phyloP scores from a whole-genome alignment of 768 basidiomycete species.

The Phaffia tasmanica region DNA sequence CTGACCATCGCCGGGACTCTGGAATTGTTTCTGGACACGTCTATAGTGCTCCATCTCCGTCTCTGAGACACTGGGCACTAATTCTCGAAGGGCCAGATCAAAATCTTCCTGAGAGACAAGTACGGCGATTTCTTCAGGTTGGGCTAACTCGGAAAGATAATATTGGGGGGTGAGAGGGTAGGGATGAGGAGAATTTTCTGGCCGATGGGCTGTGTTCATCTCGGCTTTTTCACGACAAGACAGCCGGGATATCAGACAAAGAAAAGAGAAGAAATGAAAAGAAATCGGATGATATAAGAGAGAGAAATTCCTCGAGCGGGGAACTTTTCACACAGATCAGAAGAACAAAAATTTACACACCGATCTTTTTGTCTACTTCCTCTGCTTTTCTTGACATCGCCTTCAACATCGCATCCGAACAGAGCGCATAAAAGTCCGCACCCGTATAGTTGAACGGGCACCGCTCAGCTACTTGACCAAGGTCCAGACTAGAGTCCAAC shows the following conservation, averaged over 20 bases:
- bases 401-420: conserved; percentile 89
- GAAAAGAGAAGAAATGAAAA: neutral
- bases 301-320: conserved; percentile 17
- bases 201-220: conserved; percentile 44
- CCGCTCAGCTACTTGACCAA: conserved; percentile 47
- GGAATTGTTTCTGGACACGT: conserved; percentile 13
- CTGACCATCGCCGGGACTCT: neutral
- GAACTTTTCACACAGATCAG: conserved; percentile 1
- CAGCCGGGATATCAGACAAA: neutral
- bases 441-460: conserved; percentile 94
- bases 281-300: conserved; percentile 27
- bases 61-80: conserved; percentile 34
- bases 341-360: conserved; percentile 38
- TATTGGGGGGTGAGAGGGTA: conserved; percentile 75
- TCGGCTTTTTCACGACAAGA: conserved; percentile 29
- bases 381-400: conserved; percentile 84
- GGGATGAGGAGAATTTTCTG: conserved; percentile 40
- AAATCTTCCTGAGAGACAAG: conserved; percentile 70
- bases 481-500: conserved; percentile 54
- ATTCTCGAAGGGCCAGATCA: conserved; percentile 52
- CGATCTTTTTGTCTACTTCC: conserved; percentile 62
- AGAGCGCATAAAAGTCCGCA: conserved; percentile 95
- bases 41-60: conserved; percentile 22
- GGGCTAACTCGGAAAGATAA: conserved; percentile 73
- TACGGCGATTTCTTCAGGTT: conserved; percentile 56